These are phyloP conservation scores for Arabis alpina DNA, from an alignment of 345 rosid species.

Conservation along the genomic window DNA sequence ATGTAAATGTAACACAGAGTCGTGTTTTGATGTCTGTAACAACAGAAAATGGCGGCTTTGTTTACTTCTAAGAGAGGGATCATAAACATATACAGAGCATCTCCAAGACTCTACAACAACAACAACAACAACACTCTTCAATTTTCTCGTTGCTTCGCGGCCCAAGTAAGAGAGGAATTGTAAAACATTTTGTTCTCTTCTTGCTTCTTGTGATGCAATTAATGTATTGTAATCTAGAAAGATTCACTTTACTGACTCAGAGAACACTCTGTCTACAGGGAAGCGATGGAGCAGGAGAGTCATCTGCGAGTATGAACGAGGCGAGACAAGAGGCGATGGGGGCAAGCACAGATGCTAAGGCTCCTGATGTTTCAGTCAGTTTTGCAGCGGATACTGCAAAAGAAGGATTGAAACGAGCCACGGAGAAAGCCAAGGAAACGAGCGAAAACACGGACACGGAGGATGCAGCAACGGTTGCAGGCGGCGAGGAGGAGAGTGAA, in stretches of 20 bases:
- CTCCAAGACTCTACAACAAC: conserved; percentile 12
- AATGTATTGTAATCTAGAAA: conserved; percentile 1
- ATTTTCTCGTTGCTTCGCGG: conserved; percentile 21
- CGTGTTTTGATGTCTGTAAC: conserved; percentile 4
- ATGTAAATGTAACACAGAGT: not conserved
- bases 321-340: conserved; percentile 38
- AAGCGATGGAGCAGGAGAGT: conserved; percentile 16
- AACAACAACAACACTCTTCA: conserved; percentile 18
- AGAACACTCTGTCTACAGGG: conserved; percentile 21
- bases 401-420: conserved; percentile 34
- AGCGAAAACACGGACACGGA: not conserved
- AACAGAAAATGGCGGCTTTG: conserved; percentile 25
- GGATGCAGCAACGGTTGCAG: conserved; percentile 10
- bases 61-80: conserved; percentile 24
- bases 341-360: conserved; percentile 28
- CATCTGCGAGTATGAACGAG: conserved; percentile 33
- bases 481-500: conserved; percentile 23
- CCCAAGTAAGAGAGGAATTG: conserved; percentile 22
- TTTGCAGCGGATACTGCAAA: conserved; percentile 23
- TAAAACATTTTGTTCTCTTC: not conserved
- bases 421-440: conserved; percentile 10
- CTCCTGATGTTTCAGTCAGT: conserved; percentile 29
- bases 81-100: conserved; percentile 21
- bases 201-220: not conserved
- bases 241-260: not conserved